Evolutionary conservation across 352 stramenopile species (phyloP).

Genomic region (Sclerospora graminicola): DNA sequence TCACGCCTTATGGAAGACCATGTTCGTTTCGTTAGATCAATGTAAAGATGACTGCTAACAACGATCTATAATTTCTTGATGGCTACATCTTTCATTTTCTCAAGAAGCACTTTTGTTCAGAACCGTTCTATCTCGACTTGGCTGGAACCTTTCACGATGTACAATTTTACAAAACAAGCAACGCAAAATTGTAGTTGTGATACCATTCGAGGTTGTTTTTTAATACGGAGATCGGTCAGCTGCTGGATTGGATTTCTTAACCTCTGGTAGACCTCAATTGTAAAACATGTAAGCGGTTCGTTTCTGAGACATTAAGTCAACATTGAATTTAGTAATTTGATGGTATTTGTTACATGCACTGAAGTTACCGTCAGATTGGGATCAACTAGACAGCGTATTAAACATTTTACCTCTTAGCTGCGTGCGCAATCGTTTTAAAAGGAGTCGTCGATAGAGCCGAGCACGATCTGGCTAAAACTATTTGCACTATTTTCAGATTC

Average conservation of each 20-base stretch:
- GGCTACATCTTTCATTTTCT: slow-evolving; percentile 86
- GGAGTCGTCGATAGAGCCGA: slow-evolving; percentile 72
- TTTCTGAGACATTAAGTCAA: slow-evolving; percentile 4
- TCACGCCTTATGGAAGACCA: slow-evolving; percentile 91
- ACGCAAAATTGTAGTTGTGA: neutral
- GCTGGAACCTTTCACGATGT: slow-evolving; percentile 94
- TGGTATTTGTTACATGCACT: slow-evolving; percentile 2
- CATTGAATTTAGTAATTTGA: slow-evolving; percentile 1
- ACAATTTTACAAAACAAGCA: slow-evolving; percentile 4
- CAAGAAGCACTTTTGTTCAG: slow-evolving; percentile 78
- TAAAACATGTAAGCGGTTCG: slow-evolving; percentile 91
- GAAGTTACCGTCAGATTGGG: slow-evolving; percentile 88
- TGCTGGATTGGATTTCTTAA: slow-evolving; percentile 87
- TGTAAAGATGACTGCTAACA: slow-evolving; percentile 93
- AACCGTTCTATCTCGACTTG: slow-evolving; percentile 87
- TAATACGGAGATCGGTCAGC: slow-evolving; percentile 95
- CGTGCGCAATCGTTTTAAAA: slow-evolving; percentile 85
- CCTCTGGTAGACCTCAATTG: slow-evolving; percentile 79
- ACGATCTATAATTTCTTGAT: slow-evolving; percentile 95
- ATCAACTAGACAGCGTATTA: slow-evolving; percentile 99
- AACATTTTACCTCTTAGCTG: slow-evolving; percentile 96
- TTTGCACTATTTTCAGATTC: slow-evolving; percentile 99
- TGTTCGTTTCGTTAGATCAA: slow-evolving; percentile 94
- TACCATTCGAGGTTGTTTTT: slow-evolving; percentile 83
- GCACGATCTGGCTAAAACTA: slow-evolving; percentile 85